Evolutionary conservation across 2,329 filamentous ascomycete genomes (phyloP), one percentile per base, ranked within the genome.

Genomic region (Aspergillus unguis): DNA sequence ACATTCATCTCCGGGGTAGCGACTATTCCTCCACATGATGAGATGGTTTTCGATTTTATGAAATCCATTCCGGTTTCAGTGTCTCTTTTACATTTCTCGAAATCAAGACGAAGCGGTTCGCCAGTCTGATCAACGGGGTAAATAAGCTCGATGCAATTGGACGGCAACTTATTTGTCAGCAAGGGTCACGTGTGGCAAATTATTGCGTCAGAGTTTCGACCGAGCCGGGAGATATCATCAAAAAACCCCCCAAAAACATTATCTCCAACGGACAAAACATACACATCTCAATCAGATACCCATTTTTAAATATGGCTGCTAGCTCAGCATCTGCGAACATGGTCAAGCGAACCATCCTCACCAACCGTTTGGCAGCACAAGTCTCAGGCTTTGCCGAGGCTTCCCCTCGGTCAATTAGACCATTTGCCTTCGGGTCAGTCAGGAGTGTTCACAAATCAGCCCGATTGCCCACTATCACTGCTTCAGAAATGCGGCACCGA

Each of bases 401-500:
- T 48, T 61, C 65, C 33, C 62, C 62, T 47, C 61, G 64, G 49
- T 55, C 62, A 46, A 56, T 68, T 42, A 56, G 62, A 37, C 54
- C 67, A n/a, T 61, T 62, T 29, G 60, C 64, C 43, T 66, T 63
- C 48, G 62, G 57, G 48, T 59, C 62, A 10, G 68, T 65, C 52
- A 71, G 74, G 65, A 68, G 61, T 50, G 63, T 77, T 29, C 73
- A 77, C 57, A 75, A 72, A 56, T 72, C 72, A 40, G 68, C 72
- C 36, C 66, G 74, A 55, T 60, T 77, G 50, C 74, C 77, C 26
- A 73, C 75, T 7, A 70, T 80, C 58, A 75, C 76, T 56, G 69
- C 77, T 31, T 78, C 78, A 38, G 73, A 75, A 59, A 63, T 71
- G 38, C 72, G 71, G 55, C 73, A 67, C 49, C 69, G 78, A 62